phyloP scores from a whole-genome alignment of 164 flowering plant species.

The Aristolochia contorta region DNA sequence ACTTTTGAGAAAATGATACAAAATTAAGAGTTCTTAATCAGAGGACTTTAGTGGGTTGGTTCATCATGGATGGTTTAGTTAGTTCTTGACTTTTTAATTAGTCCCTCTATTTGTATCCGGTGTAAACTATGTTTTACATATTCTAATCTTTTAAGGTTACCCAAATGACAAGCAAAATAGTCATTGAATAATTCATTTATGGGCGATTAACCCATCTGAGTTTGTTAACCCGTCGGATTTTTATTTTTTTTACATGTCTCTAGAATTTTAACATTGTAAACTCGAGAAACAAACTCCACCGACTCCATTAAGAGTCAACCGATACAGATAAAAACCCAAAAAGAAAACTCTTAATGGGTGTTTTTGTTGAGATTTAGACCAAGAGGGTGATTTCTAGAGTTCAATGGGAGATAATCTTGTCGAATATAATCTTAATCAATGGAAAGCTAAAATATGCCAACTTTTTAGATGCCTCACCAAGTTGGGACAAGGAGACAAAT shows the following conservation, averaged over 20 bases:
- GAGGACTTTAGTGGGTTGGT: not conserved
- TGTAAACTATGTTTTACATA: not conserved
- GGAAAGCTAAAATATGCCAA: not conserved
- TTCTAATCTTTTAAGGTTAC: not conserved
- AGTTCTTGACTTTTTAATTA: not conserved
- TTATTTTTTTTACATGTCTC: no score
- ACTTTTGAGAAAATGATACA: conserved; percentile 2
- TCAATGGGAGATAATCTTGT: no score
- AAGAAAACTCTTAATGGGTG: no score
- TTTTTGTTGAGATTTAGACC: no score
- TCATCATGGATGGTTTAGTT: not conserved
- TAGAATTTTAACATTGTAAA: no score
- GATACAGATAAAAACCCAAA: no score
- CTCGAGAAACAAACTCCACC: no score
- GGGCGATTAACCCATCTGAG: not conserved
- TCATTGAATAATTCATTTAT: not conserved
- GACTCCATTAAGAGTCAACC: no score
- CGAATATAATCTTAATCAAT: not conserved
- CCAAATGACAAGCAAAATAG: not conserved
- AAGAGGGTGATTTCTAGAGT: no score
- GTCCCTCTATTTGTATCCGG: not conserved
- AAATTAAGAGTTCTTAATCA: not conserved
- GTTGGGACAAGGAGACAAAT: not conserved
- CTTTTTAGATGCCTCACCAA: not conserved
- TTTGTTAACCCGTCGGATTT: no score